Conservation (phyloP, 768 basidiomycete species). For the Calocybe indica region DNA sequence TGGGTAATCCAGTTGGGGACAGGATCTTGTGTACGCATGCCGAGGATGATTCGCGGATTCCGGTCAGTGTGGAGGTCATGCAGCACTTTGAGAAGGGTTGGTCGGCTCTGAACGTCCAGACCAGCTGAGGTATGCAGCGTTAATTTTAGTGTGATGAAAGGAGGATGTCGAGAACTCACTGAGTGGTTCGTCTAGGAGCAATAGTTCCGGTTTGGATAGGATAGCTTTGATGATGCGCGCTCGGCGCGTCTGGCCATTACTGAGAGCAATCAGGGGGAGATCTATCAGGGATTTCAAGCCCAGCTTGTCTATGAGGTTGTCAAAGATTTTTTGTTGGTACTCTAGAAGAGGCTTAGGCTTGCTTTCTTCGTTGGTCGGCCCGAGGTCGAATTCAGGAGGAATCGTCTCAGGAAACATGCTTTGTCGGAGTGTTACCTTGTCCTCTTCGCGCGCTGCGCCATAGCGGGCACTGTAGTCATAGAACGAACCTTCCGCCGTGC, state of each 20-base stretch:
- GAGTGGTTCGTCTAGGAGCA: slow-evolving; percentile 89
- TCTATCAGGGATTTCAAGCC: slow-evolving; percentile 63
- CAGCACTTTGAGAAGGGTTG: slow-evolving; percentile 42
- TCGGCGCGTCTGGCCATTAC: slow-evolving; percentile 87
- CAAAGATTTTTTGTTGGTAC: slow-evolving; percentile 33
- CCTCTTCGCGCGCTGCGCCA: slow-evolving; percentile 82
- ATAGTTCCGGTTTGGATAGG: slow-evolving; percentile 59
- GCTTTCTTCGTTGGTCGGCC: slow-evolving; percentile 15
- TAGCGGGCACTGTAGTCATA: slow-evolving; percentile 93
- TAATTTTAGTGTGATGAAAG: background rate
- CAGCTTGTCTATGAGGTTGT: slow-evolving; percentile 48
- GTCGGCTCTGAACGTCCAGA: slow-evolving; percentile 59
- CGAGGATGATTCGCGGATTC: slow-evolving; percentile 19
- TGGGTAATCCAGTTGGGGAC: slow-evolving; percentile 73
- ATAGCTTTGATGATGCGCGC: slow-evolving; percentile 80
- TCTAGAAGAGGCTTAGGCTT: slow-evolving; percentile 12
- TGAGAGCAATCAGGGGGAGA: slow-evolving; percentile 77
- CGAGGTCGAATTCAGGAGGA: slow-evolving; percentile 20
- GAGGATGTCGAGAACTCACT: slow-evolving; percentile 41
- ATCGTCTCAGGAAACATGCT: slow-evolving; percentile 56
- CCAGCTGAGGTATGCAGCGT: slow-evolving; percentile 49
- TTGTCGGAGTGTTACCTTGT: slow-evolving; percentile 69
- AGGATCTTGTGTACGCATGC: slow-evolving; percentile 63
- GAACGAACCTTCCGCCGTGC: slow-evolving; percentile 63
- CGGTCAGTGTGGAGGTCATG: slow-evolving; percentile 13